Evolutionary conservation across 1,139 yeast species (phyloP).

Genomic region (Lodderomyces orthopsilosis): DNA sequence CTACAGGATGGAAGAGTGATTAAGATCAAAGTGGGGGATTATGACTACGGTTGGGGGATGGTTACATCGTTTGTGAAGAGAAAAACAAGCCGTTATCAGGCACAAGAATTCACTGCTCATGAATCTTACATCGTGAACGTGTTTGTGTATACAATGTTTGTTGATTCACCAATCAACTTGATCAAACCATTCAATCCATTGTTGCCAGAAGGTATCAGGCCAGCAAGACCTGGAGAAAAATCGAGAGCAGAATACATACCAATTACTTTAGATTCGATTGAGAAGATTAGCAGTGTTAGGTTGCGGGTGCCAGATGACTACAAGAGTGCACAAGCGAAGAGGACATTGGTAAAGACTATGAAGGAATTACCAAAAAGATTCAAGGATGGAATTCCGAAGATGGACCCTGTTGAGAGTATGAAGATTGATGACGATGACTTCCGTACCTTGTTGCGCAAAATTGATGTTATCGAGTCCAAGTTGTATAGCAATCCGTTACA

Average conservation of each 20-base stretch:
- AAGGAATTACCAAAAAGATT: constrained; percentile 77
- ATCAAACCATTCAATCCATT: constrained; percentile 71
- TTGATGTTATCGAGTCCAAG: constrained; percentile 77
- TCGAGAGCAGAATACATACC: constrained; percentile 79
- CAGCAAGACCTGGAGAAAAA: constrained; percentile 70
- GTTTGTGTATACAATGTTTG: constrained; percentile 74
- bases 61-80: constrained; percentile 77
- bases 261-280: constrained; percentile 74
- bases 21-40: constrained; percentile 55
- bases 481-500: constrained; percentile 68
- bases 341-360: constrained; percentile 72
- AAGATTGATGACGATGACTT: constrained; percentile 82
- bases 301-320: constrained; percentile 79
- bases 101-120: constrained; percentile 62
- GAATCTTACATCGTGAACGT: constrained; percentile 88
- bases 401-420: constrained; percentile 92
- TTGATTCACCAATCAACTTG: constrained; percentile 70
- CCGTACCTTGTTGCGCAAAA: constrained; percentile 64
- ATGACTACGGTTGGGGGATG: constrained; percentile 94
- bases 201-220: constrained; percentile 85
- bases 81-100: constrained; percentile 25
- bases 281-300: constrained; percentile 73
- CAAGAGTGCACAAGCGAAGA: constrained; percentile 66
- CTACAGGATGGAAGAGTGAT: constrained; percentile 87
- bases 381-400: constrained; percentile 83